phyloP scores from a whole-genome alignment of 2,329 filamentous ascomycete genomes.

The Trichoderma hamatum region DNA sequence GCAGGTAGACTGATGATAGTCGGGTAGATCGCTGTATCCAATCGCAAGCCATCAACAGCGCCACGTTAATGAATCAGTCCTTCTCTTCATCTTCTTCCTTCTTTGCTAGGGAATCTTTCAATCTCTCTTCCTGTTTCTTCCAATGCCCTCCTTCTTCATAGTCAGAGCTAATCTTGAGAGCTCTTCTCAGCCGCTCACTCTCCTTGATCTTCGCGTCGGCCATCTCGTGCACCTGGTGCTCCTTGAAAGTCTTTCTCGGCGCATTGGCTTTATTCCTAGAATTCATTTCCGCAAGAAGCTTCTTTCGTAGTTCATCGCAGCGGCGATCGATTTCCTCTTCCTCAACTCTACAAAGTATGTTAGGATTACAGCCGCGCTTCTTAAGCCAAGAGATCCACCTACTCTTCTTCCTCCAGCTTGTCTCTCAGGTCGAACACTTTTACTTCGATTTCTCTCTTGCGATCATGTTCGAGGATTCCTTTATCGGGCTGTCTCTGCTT shows the following conservation, averaged over 20 bases:
- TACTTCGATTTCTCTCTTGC: slow-evolving; percentile 87
- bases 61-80: slow-evolving; percentile 23
- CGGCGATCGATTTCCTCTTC: slow-evolving; percentile 87
- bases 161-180: slow-evolving; percentile 82
- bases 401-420: slow-evolving; percentile 88
- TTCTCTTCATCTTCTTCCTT: slow-evolving; percentile 39
- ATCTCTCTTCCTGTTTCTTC: slow-evolving; percentile 77
- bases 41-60: not conserved
- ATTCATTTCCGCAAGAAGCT: slow-evolving; percentile 46
- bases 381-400: slow-evolving; percentile 35
- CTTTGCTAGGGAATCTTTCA: slow-evolving; percentile 50
- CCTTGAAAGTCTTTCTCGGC: slow-evolving; percentile 67
- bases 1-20: not conserved
- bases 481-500: slow-evolving; percentile 83
- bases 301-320: slow-evolving; percentile 48
- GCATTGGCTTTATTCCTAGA: slow-evolving; percentile 39
- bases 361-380: slow-evolving; percentile 24
- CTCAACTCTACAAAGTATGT: slow-evolving; percentile 58
- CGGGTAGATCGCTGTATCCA: not conserved
- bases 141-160: slow-evolving; percentile 87
- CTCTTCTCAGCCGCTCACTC: slow-evolving; percentile 83
- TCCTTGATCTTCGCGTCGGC: slow-evolving; percentile 96
- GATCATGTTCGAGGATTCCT: slow-evolving; percentile 91
- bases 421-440: slow-evolving; percentile 91
- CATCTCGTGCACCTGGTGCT: slow-evolving; percentile 93